Evolutionary conservation across 1,139 yeast species (phyloP), one percentile per base, ranked within the genome.

Genomic region (Debaryomycetaceae sp.): DNA sequence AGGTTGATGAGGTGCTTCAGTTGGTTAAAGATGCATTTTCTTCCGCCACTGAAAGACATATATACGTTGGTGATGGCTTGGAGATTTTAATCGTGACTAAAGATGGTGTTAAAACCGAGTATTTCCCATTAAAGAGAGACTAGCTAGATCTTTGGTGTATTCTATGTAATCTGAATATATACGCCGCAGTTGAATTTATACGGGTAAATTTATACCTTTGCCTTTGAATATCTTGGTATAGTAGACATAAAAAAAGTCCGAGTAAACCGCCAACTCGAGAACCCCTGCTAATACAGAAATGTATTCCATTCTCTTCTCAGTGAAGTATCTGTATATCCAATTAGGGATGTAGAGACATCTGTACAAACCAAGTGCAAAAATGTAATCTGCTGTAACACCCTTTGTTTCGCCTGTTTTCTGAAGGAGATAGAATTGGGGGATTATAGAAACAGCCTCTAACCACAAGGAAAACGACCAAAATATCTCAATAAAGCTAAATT

Each of bases 1-100:
- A 76, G 34, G 73, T 89, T 50, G 96, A 88, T 2, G 96, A 91
- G 65, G 97, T 89, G 17, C 69, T 92, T 55, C 78, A 82, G 52
- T 71, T 92, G 49, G 97, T 92, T 31, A 83, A 82, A 59, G 98
- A 92, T 66, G 96, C 98, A 6, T 92, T 92, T 59, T 76, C 89
- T 13, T 87, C 96, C 5, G 98, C 97, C 26, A 91, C 98, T 18
- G 98, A 92, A 68, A 86, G 98, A 73, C 98, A 94, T 63, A 92
- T 92, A 53, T 95, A 91, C 55, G 98, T 92, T 39, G 98, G 98
- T 70, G 98, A 92, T 68, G 95, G 94, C 6, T 76, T 92, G 50
- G 96, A 92, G 65, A 83, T 92, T 41, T 70, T 85, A 52, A 86
- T 92, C 54, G 92, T 92, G 41, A 88, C 97, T 13, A 91, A 89